phyloP scores from a whole-genome alignment of 2,329 filamentous ascomycete genomes.

The Fusarium setosum region DNA sequence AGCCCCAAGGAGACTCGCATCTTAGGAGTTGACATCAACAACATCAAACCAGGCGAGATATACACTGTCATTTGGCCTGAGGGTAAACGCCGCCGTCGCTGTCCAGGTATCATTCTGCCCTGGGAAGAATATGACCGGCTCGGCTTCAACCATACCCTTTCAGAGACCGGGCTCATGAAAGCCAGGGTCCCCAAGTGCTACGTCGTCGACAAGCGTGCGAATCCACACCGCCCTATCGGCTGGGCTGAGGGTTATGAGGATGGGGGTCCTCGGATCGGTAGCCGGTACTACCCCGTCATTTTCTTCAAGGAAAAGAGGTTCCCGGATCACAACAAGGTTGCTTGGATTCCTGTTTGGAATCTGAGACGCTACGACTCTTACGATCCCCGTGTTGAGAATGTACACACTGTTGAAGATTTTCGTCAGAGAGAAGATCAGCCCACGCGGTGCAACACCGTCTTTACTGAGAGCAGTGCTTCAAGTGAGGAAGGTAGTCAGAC shows the following conservation, averaged over 20 bases:
- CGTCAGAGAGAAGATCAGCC: background rate
- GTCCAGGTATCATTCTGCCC: constrained; percentile 5
- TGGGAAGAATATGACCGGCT: background rate
- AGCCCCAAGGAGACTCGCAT: background rate
- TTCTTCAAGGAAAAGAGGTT: background rate
- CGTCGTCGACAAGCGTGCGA: background rate
- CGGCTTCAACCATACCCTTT: background rate
- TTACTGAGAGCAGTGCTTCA: too few relatives aligned
- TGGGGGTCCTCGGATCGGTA: background rate
- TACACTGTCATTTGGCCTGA: background rate
- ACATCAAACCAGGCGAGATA: background rate
- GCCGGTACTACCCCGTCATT: constrained; percentile 5
- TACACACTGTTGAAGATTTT: background rate
- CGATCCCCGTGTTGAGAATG: background rate
- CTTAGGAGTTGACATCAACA: background rate
- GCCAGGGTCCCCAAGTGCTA: background rate
- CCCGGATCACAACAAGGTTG: background rate
- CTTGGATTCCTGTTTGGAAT: background rate
- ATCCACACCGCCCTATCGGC: background rate
- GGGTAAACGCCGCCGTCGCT: too few relatives aligned
- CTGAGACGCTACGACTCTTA: background rate
- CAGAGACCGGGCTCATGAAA: background rate
- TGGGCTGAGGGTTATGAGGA: constrained; percentile 13
- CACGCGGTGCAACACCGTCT: too few relatives aligned
- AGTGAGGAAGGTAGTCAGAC: too few relatives aligned